These are phyloP conservation scores for Fusarium armeniacum DNA, from an alignment of 2,329 filamentous ascomycete genomes.

Conservation along the genomic window DNA sequence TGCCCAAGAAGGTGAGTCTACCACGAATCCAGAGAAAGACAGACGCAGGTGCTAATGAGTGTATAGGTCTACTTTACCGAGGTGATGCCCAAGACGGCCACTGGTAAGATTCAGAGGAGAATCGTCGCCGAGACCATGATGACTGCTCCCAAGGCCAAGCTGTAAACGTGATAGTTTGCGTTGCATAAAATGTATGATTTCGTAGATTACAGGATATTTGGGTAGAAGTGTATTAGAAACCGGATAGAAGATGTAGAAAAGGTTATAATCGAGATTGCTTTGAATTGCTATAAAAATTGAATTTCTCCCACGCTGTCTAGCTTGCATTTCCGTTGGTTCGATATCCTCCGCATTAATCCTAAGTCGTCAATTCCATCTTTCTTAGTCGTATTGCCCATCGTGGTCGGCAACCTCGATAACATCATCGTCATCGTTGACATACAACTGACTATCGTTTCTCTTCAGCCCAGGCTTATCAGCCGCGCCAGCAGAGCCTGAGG, in stretches of 20 bases:
- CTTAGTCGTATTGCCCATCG: slow-evolving; percentile 47
- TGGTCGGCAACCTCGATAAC: slow-evolving; percentile 47
- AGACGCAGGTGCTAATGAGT: slow-evolving; percentile 5
- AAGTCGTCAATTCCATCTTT: neutral
- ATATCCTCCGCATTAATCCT: slow-evolving; percentile 35
- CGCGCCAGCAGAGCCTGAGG: neutral
- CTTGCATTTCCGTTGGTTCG: neutral
- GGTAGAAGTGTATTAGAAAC: slow-evolving; percentile 1
- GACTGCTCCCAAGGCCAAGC: slow-evolving; percentile 69
- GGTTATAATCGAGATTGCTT: slow-evolving; percentile 10
- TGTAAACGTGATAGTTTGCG: slow-evolving; percentile 57
- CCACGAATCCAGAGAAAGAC: fast-evolving
- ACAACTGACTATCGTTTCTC: slow-evolving; percentile 48
- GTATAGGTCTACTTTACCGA: slow-evolving; percentile 82
- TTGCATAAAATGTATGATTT: slow-evolving; percentile 6
- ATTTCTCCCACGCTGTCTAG: slow-evolving; percentile 22
- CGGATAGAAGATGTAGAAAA: slow-evolving; percentile 27
- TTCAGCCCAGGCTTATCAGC: slow-evolving; percentile 29
- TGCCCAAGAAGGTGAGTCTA: slow-evolving; percentile 79
- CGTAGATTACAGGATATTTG: slow-evolving; percentile 3
- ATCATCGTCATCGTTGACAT: slow-evolving; percentile 50
- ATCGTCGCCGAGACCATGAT: slow-evolving; percentile 90
- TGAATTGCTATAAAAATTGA: slow-evolving; percentile 25
- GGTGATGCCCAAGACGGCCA: slow-evolving; percentile 92
- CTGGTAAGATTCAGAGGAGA: slow-evolving; percentile 87